Percentiles rank a stretch among this genome's conserved stretches.
Evolutionary conservation across 2,329 filamentous ascomycete genomes (phyloP).

Genomic region (Torrubiellomyces zombiae): DNA sequence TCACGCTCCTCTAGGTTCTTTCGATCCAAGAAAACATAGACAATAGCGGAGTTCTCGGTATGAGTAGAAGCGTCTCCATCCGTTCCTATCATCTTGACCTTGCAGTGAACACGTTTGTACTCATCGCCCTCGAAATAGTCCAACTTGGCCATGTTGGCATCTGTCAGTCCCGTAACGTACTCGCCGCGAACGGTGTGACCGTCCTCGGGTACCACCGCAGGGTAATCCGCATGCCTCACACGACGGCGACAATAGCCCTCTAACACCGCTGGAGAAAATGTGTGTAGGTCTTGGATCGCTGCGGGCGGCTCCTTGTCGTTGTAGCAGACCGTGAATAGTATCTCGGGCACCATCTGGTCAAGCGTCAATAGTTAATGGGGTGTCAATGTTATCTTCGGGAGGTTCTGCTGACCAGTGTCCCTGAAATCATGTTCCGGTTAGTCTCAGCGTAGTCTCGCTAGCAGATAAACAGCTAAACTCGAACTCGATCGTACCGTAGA

Average conservation of each 20-base stretch:
- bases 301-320: conserved; percentile 31
- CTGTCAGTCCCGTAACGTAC: conserved; percentile 61
- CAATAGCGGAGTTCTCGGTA: conserved; percentile 35
- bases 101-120: conserved; percentile 42
- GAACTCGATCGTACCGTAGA: conserved; percentile 31
- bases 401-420: conserved; percentile 17
- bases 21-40: conserved; percentile 45
- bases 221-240: conserved; percentile 59
- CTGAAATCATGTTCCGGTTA: conserved; percentile 6
- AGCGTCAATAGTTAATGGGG: conserved; percentile 12
- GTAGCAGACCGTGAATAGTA: conserved; percentile 77
- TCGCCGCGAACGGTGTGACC: conserved; percentile 53
- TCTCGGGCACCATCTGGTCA: conserved; percentile 57
- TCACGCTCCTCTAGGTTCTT: conserved; percentile 49
- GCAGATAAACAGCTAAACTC: no score
- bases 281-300: conserved; percentile 37
- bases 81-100: conserved; percentile 33
- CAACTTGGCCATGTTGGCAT: conserved; percentile 56
- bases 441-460: neutral
- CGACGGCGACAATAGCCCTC: conserved; percentile 53
- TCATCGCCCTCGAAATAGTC: conserved; percentile 70
- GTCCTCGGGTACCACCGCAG: conserved; percentile 48
- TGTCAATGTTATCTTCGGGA: neutral
- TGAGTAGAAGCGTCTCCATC: conserved; percentile 20
- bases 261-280: conserved; percentile 59